Evolutionary conservation across 2,329 filamentous ascomycete genomes (phyloP), one percentile per base, ranked within the genome.

Genomic region (Blumeria hordei): DNA sequence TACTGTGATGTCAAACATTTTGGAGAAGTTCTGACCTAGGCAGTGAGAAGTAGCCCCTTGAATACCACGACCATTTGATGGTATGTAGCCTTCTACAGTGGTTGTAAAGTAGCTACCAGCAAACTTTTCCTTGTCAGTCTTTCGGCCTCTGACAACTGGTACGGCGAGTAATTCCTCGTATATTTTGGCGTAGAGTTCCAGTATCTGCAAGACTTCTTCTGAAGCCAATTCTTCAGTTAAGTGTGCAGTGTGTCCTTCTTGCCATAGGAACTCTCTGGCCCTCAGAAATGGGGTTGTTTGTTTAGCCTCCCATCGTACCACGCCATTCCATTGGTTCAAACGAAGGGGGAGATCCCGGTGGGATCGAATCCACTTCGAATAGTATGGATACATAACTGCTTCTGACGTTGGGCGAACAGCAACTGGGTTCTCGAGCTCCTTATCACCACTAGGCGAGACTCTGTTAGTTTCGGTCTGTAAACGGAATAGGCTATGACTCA

Each of bases 91-190:
- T 71, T 98, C 92, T 51, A 94, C 85, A 1, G 92, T 98, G 57
- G 90, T 94, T 51, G 92, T 96, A 73, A 94, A 98, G 70, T 90
- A 82, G 61, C 88, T 88, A 67, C 92, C 92, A 8, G 92, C 88
- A 63, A 98, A 98, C 72, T 94, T 94, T 72, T 98, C 92, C 65
- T 94, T 94, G 67, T 94, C 88, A 0, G 93, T 98, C 78, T 98
- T 98, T 64, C 75, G 60, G 45, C 92, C 92, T 64, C 88, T 86
- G 59, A 98, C 85, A 11, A 98, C 88, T 36, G 92, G 92, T 44
- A 96, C 87, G 52, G 92, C 92, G 36, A 98, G 80, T 33, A 98
- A 78, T 63, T 98, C 75, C 69, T 95, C 85, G 69, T 96, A 98
- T 57, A 98, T 81, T 60, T 80, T 80, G 45, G 88, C 86, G 65